Evolutionary conservation across 2,329 filamentous ascomycete species (phyloP), one percentile per base, ranked within the genome.

Genomic region (Xylariaceae sp.): DNA sequence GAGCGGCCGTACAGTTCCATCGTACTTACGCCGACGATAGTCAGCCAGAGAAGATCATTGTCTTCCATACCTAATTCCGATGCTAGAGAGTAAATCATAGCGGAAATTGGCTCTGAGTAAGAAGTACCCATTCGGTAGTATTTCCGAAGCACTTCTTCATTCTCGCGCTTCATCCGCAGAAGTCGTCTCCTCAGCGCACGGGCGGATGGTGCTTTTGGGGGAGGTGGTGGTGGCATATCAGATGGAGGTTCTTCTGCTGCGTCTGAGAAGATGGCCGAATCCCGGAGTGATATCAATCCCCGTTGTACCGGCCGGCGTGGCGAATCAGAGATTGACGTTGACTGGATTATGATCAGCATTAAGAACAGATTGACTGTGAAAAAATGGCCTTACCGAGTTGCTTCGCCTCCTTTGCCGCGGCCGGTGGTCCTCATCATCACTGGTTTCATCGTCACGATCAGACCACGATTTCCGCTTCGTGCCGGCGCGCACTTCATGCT

Each of bases 11-110:
- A 96, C 0, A 97, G 82, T 72, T 97, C 92, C 75, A 96, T 87
- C 13, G 92, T 96, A n/a, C 89, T 92, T 42, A 96, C 90, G 4
- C 94, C 94, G 30, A 99, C 90, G 69, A 97, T 96, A 4, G 92
- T 87, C 60, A 96, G 82, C 94, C 94, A 99, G 11, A 99, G 80
- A 18, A 97, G 80, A 69, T 99, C 92, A 69, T 97, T 99, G 73
- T 97, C 93, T 79, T 97, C 94, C 56, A 92, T 88, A 63, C 94
- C 94, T 5, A 99, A 84, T 71, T 97, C 94, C 1, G 92, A 96
- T 1, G 93, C 94, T 11, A 99, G 80, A 0, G 92, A 95, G 74
- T 97, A 99, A 70, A 97, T 84, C 77, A 97, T 88, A 0, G 92
- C 96, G 0, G 92, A 94, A 57, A 97, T 90, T 0, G 94, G 94